phyloP scores from a whole-genome alignment of 768 basidiomycete genomes.

The Lanmaoa pseudosensibilis region DNA sequence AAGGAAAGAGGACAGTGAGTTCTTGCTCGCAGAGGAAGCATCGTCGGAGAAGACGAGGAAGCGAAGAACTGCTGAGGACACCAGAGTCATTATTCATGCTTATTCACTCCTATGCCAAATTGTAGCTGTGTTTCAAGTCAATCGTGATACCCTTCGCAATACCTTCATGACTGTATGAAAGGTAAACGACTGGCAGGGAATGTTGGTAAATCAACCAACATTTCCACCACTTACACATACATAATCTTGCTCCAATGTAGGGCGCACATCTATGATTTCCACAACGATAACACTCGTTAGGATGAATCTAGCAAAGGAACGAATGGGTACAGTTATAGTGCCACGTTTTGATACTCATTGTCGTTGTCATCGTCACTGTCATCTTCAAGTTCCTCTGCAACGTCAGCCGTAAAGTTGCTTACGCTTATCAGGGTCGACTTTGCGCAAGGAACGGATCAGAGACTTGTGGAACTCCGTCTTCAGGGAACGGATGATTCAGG shows the following conservation, averaged over 20 bases:
- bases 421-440: constrained; percentile 54
- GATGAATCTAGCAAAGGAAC: constrained; percentile 28
- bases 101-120: neutral
- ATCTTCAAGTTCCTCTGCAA: constrained; percentile 37
- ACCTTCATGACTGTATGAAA: neutral
- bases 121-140: neutral
- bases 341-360: constrained; percentile 34
- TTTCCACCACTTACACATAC: neutral
- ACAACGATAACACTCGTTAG: constrained; percentile 25
- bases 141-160: neutral
- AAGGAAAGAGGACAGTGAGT: no score
- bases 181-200: neutral
- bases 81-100: neutral
- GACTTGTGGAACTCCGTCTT: constrained; percentile 74
- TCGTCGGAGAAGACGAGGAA: neutral
- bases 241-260: neutral
- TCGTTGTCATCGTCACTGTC: constrained; percentile 38
- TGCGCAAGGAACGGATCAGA: constrained; percentile 59
- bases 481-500: neutral
- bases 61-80: neutral
- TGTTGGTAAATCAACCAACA: no score
- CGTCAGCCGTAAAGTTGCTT: constrained; percentile 42
- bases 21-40: no score
- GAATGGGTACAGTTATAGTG: constrained; percentile 30
- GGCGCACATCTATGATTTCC: constrained; percentile 14